phyloP scores from a whole-genome alignment of 2,329 filamentous ascomycete genomes.

The Xylariales sp. region DNA sequence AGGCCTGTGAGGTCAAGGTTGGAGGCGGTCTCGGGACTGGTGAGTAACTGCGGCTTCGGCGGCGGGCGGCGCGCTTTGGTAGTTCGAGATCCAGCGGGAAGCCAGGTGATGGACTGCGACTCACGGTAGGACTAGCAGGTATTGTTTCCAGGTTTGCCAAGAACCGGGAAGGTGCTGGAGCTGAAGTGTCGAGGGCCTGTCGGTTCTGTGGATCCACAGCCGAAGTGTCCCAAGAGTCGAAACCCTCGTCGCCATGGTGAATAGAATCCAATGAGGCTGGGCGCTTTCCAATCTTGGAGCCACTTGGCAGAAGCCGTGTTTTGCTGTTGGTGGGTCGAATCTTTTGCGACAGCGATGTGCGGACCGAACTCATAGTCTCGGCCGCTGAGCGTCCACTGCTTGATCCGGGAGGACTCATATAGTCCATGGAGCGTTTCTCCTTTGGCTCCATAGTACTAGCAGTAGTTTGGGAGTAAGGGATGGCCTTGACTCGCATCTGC shows the following conservation, averaged over 20 bases:
- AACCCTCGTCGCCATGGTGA: slow-evolving; percentile 51
- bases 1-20: slow-evolving; percentile 30
- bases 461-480: slow-evolving; percentile 46
- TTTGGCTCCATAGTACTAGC: slow-evolving; percentile 27
- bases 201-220: slow-evolving; percentile 59
- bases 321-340: slow-evolving; percentile 54
- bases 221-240: slow-evolving; percentile 73
- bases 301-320: slow-evolving; percentile 44
- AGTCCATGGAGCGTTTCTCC: slow-evolving; percentile 31
- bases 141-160: slow-evolving; percentile 59
- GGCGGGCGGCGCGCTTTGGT: slow-evolving; percentile 35
- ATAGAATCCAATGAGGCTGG: slow-evolving; percentile 12
- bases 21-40: slow-evolving; percentile 32
- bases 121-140: slow-evolving; percentile 59
- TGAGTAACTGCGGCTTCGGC: slow-evolving; percentile 49
- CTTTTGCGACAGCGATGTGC: slow-evolving; percentile 42
- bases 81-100: slow-evolving; percentile 52
- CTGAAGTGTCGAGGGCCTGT: slow-evolving; percentile 49
- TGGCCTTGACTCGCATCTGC: slow-evolving; percentile 42
- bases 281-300: slow-evolving; percentile 13
- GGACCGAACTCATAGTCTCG: slow-evolving; percentile 42
- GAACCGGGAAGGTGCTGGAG: slow-evolving; percentile 41
- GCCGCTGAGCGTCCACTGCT: slow-evolving; percentile 39
- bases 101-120: slow-evolving; percentile 61
- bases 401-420: slow-evolving; percentile 39